A percentile compares a stretch with the other conserved stretches of the same genome.
These are phyloP conservation scores for Penicillium concentricum DNA, from an alignment of 2,329 filamentous ascomycete genomes.

Conservation along the genomic window DNA sequence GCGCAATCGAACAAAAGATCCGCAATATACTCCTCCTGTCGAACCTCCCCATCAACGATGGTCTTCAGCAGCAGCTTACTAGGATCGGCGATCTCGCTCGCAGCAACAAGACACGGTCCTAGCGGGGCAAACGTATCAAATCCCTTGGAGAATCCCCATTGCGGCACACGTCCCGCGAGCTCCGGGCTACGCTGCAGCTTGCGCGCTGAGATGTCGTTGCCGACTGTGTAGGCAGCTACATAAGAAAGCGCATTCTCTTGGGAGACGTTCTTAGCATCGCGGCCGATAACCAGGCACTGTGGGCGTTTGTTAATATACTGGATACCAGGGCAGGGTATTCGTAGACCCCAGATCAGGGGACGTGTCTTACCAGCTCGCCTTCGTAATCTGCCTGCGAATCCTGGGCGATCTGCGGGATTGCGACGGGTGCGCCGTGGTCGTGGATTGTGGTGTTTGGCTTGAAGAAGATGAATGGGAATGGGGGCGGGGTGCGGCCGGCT, in stretches of 20 bases:
- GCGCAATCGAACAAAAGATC: constrained; percentile 50
- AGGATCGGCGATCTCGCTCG: constrained; percentile 46
- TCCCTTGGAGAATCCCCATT: constrained; percentile 58
- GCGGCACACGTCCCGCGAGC: constrained; percentile 53
- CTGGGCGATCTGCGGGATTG: constrained; percentile 63
- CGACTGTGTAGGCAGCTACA: constrained; percentile 54
- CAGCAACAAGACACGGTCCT: constrained; percentile 51
- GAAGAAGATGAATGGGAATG: constrained; percentile 68
- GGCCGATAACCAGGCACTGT: constrained; percentile 52
- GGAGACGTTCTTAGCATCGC: constrained; percentile 52
- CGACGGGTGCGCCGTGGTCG: constrained; percentile 61
- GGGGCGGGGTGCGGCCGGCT: constrained; percentile 51
- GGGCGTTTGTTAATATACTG: constrained; percentile 7
- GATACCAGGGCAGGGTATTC: constrained; percentile 13
- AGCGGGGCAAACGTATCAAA: constrained; percentile 58
- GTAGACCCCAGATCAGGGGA: constrained; percentile 45
- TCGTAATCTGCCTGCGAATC: constrained; percentile 67
- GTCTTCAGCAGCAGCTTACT: constrained; percentile 47
- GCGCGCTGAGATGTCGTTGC: constrained; percentile 57
- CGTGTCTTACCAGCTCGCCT: constrained; percentile 61
- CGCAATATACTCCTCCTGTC: constrained; percentile 43
- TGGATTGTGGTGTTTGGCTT: constrained; percentile 64
- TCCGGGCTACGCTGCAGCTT: constrained; percentile 53
- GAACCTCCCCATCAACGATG: constrained; percentile 48
- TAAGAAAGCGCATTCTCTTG: constrained; percentile 48